phyloP scores from a whole-genome alignment of 805 yeast species.

The Nakazawaea anatomiae region DNA sequence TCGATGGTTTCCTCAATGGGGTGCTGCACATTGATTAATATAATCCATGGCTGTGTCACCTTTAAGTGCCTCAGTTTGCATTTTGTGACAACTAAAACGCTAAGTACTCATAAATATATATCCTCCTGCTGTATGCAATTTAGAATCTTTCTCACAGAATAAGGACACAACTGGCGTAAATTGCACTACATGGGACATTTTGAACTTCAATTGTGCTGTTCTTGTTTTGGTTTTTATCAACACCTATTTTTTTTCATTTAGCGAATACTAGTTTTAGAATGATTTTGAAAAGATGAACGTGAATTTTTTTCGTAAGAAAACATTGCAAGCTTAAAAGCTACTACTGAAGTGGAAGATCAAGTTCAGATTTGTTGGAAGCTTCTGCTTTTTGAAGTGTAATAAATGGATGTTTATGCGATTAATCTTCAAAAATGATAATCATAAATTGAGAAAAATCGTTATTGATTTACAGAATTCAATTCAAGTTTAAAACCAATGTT shows the following conservation, averaged over 20 bases:
- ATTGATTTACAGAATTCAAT: too few relatives aligned
- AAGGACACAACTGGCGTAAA: slow-evolving; percentile 38
- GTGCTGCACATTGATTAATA: slow-evolving; percentile 10
- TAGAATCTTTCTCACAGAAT: slow-evolving; percentile 51
- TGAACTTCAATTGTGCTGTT: slow-evolving; percentile 54
- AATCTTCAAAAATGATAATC: neutral
- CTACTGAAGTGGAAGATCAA: too few relatives aligned
- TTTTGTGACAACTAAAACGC: slow-evolving; percentile 64
- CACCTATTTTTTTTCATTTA: slow-evolving; percentile 23
- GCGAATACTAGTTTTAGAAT: too few relatives aligned
- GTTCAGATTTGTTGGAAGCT: too few relatives aligned
- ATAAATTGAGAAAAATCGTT: neutral
- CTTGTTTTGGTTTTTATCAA: slow-evolving; percentile 41
- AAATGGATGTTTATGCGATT: too few relatives aligned
- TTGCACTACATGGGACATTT: slow-evolving; percentile 40
- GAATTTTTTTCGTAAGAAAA: too few relatives aligned
- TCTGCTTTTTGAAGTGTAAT: too few relatives aligned
- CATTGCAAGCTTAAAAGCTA: too few relatives aligned
- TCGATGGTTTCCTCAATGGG: neutral
- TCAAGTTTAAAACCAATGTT: too few relatives aligned
- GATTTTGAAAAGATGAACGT: too few relatives aligned
- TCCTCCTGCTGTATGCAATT: slow-evolving; percentile 56
- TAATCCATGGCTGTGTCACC: slow-evolving; percentile 47
- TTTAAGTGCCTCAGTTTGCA: slow-evolving; percentile 63
- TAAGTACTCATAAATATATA: slow-evolving; percentile 54